Evolutionary conservation across 441 rosid species (phyloP).

Genomic region (Macaranga tanarius): DNA sequence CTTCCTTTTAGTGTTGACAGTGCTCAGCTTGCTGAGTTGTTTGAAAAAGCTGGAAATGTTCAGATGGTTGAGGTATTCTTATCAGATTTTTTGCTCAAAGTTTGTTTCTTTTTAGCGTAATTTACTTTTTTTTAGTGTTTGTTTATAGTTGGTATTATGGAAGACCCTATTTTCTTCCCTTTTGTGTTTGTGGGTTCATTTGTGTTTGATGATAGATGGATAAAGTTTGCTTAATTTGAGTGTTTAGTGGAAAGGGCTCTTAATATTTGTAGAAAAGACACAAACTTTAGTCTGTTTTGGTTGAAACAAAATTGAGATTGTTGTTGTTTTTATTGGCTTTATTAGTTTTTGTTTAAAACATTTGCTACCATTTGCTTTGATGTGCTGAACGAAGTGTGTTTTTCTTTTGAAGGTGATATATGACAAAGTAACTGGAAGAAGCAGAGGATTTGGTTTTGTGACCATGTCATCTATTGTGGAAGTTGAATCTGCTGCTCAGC

Average conservation of each 20-base stretch:
- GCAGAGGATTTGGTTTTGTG: constrained; percentile 96
- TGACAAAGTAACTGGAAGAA: constrained; percentile 86
- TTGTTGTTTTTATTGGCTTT: neutral
- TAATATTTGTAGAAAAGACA: neutral
- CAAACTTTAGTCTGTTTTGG: neutral
- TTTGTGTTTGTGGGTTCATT: no score
- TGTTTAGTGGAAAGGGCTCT: neutral
- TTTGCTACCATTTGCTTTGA: neutral
- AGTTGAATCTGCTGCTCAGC: constrained; percentile 83
- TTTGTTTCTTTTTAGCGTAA: constrained; percentile 3
- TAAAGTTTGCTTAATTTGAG: neutral
- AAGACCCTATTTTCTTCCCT: neutral
- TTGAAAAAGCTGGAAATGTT: constrained; percentile 78
- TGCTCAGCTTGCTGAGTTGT: constrained; percentile 83
- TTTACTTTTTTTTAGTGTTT: neutral
- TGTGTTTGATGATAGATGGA: neutral
- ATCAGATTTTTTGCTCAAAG: neutral
- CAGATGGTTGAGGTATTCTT: constrained; percentile 86
- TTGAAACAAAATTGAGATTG: neutral
- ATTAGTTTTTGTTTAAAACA: neutral
- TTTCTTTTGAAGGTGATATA: constrained; percentile 66
- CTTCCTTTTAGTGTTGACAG: constrained; percentile 84
- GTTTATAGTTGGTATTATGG: neutral
- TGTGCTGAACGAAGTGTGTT: constrained; percentile 12
- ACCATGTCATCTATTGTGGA: constrained; percentile 75